These are phyloP conservation scores for Mortierella antarctica DNA, from an alignment of 192 early-diverging fungal genomes.

Conservation along the genomic window DNA sequence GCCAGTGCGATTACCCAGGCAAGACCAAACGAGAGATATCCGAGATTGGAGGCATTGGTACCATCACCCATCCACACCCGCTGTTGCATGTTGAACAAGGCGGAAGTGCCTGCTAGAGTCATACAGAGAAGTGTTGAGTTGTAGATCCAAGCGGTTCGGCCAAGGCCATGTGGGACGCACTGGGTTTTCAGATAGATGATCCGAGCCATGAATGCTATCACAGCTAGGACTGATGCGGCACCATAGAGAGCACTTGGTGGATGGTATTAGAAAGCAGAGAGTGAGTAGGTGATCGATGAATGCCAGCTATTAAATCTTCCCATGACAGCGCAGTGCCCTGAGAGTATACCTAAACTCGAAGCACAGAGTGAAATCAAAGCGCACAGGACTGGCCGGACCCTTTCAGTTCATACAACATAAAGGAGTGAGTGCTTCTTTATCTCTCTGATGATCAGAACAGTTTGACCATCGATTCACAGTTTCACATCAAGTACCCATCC, in stretches of 20 bases:
- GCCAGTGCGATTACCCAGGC: conserved; percentile 18
- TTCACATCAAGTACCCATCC: no score
- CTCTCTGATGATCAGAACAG: no score
- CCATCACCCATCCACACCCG: neutral
- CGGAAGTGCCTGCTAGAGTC: neutral
- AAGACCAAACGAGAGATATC: conserved; percentile 18
- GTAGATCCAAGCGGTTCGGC: conserved; percentile 34
- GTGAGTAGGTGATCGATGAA: neutral
- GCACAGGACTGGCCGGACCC: conserved; percentile 24
- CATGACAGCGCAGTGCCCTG: neutral
- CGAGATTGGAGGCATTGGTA: neutral
- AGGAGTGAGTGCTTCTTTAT: no score
- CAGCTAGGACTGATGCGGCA: neutral
- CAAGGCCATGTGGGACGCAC: conserved; percentile 17
- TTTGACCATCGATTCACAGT: no score
- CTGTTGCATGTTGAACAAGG: neutral
- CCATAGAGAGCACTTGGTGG: conserved; percentile 1
- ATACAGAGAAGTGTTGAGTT: conserved; percentile 27
- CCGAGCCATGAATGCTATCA: conserved; percentile 3
- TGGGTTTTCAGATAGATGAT: conserved; percentile 4
- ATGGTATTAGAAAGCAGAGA: neutral
- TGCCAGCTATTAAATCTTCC: neutral
- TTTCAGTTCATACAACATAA: neutral
- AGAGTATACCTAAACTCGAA: conserved; percentile 32
- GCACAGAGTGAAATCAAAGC: conserved; percentile 33